A percentile compares a stretch with the other conserved stretches of the same genome.
These are phyloP conservation scores for Anaeromyces robustus DNA, from an alignment of 192 early-diverging fungal species.

Conservation along the genomic window DNA sequence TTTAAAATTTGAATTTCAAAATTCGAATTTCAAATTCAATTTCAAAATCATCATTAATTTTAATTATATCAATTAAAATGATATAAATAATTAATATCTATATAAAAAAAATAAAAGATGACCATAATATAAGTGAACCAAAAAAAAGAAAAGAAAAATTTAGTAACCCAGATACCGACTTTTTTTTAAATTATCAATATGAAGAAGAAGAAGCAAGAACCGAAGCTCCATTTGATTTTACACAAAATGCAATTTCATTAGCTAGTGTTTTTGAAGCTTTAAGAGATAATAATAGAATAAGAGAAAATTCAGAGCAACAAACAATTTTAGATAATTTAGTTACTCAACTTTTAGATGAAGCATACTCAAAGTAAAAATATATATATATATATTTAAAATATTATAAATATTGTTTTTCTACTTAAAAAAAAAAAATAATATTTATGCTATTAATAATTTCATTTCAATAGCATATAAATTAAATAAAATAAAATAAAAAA, in stretches of 20 bases:
- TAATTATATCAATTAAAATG: no score
- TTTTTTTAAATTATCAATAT: not conserved
- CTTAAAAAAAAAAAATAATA: no score
- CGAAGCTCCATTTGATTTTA: not conserved
- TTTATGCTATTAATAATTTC: no score
- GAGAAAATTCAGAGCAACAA: not conserved
- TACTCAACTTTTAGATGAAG: not conserved
- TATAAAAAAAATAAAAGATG: not conserved
- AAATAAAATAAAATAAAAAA: no score
- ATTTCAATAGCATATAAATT: no score
- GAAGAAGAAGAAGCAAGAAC: not conserved
- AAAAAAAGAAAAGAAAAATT: not conserved
- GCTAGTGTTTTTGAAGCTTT: not conserved
- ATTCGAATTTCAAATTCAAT: no score
- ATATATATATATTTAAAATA: no score
- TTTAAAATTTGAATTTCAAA: no score
- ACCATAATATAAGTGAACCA: not conserved
- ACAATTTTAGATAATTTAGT: not conserved
- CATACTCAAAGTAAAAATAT: not conserved
- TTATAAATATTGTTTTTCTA: no score
- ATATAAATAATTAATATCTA: no score
- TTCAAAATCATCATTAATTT: no score
- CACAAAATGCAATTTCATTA: not conserved
- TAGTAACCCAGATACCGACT: not conserved
- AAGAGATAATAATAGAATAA: not conserved